Evolutionary conservation across 2,329 filamentous ascomycete genomes (phyloP).

Genomic region (Fusarium sp.): DNA sequence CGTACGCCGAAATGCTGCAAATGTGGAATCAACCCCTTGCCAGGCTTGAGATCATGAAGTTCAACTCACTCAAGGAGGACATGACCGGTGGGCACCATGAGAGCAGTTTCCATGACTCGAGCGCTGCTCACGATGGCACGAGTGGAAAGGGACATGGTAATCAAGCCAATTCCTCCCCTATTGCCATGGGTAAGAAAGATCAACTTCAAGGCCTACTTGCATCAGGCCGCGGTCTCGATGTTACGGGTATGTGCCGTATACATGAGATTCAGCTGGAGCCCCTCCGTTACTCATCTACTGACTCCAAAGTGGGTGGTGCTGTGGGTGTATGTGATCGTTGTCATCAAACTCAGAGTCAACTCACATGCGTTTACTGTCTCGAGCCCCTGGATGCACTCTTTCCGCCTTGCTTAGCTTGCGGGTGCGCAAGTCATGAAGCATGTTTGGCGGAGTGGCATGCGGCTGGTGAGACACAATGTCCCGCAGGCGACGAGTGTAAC

Average conservation of each 20-base stretch:
- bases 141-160: conserved; percentile 51
- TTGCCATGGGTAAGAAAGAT: conserved; percentile 67
- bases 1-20: conserved; percentile 75
- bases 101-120: conserved; percentile 51
- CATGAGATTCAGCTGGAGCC: conserved; percentile 73
- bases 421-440: conserved; percentile 68
- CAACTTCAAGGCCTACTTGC: conserved; percentile 61
- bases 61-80: conserved; percentile 69
- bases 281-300: conserved; percentile 58
- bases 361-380: conserved; percentile 71
- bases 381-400: conserved; percentile 70
- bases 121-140: conserved; percentile 54
- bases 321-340: conserved; percentile 64
- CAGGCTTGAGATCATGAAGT: conserved; percentile 75
- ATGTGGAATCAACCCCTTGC: conserved; percentile 72
- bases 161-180: conserved; percentile 59
- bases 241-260: conserved; percentile 70
- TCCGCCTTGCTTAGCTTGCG: conserved; percentile 70
- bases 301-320: conserved; percentile 57
- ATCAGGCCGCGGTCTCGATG: conserved; percentile 68
- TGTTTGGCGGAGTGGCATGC: conserved; percentile 70
- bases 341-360: conserved; percentile 65
- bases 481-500: conserved; percentile 72
- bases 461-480: conserved; percentile 66
- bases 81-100: conserved; percentile 45